A percentile compares a stretch with the other conserved stretches of the same genome.
Evolutionary conservation across 495 filamentous ascomycete species (phyloP).

Genomic region (Penicillium simplicissimum): DNA sequence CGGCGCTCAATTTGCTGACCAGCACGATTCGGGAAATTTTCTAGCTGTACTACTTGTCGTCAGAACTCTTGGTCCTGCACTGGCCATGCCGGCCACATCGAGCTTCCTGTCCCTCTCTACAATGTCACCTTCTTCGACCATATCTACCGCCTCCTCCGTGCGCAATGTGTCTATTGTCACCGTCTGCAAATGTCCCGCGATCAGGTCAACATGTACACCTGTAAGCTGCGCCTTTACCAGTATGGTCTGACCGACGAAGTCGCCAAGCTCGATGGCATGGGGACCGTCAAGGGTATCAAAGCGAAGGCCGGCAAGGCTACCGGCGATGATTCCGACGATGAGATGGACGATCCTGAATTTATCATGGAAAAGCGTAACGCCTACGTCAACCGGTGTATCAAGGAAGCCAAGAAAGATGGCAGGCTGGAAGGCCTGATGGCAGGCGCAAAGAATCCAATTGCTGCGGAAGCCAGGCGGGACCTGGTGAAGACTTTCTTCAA

Average conservation of each 20-base stretch:
- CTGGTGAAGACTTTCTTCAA: constrained; percentile 80
- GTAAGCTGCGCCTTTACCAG: constrained; percentile 84
- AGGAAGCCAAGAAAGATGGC: constrained; percentile 49
- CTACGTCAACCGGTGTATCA: constrained; percentile 69
- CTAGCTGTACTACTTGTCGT: constrained; percentile 87
- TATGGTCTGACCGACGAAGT: constrained; percentile 78
- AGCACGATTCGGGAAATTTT: constrained; percentile 22
- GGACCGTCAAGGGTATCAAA: constrained; percentile 30
- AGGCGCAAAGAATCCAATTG: constrained; percentile 75
- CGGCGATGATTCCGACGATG: constrained; percentile 51
- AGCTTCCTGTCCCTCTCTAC: constrained; percentile 88
- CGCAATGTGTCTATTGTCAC: constrained; percentile 88
- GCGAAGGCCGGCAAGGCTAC: constrained; percentile 34
- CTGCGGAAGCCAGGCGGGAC: constrained; percentile 69
- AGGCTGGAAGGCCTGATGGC: constrained; percentile 52
- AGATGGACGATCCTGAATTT: constrained; percentile 60
- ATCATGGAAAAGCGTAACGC: constrained; percentile 65
- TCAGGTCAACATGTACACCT: constrained; percentile 72
- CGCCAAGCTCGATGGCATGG: constrained; percentile 63
- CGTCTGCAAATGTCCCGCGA: constrained; percentile 71
- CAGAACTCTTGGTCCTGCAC: constrained; percentile 77
- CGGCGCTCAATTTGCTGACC: constrained; percentile 5
- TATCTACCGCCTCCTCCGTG: constrained; percentile 74
- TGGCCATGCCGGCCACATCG: constrained; percentile 93
- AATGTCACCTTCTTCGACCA: constrained; percentile 95